Evolutionary conservation across 2,329 filamentous ascomycete genomes (phyloP).

Genomic region (Phoma herbarum): DNA sequence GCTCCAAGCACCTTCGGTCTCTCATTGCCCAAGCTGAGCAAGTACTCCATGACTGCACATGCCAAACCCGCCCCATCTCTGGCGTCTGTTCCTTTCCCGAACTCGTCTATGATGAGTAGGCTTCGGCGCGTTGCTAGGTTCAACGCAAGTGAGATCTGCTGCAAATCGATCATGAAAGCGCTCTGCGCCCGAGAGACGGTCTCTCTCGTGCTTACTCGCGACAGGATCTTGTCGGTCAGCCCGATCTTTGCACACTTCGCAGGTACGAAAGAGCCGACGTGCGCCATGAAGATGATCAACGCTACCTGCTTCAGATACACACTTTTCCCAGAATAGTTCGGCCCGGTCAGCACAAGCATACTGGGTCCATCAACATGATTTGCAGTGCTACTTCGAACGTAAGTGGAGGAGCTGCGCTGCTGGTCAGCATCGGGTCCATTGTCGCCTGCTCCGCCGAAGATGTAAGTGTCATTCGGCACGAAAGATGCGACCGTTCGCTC

Average conservation of each 20-base stretch:
- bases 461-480: conserved; percentile 80
- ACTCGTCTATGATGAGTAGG: conserved; percentile 91
- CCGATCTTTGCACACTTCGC: conserved; percentile 80
- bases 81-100: conserved; percentile 75
- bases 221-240: conserved; percentile 91
- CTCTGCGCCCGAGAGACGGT: conserved; percentile 71
- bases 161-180: conserved; percentile 82
- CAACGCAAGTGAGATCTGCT: conserved; percentile 82
- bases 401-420: not conserved
- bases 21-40: conserved; percentile 59
- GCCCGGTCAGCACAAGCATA: conserved; percentile 85
- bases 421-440: conserved; percentile 7
- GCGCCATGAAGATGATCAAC: conserved; percentile 88
- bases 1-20: conserved; percentile 68
- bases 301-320: conserved; percentile 94
- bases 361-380: conserved; percentile 59
- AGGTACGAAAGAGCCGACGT: conserved; percentile 89
- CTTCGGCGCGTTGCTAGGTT: conserved; percentile 78
- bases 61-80: conserved; percentile 71
- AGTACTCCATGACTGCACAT: conserved; percentile 67
- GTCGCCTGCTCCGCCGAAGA: conserved; percentile 65
- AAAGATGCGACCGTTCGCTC: conserved; percentile 83
- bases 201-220: conserved; percentile 79
- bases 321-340: conserved; percentile 97
- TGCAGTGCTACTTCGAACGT: not conserved